Evolutionary conservation across 495 filamentous ascomycete species (phyloP).

Genomic region (Penicillium pancosmium): DNA sequence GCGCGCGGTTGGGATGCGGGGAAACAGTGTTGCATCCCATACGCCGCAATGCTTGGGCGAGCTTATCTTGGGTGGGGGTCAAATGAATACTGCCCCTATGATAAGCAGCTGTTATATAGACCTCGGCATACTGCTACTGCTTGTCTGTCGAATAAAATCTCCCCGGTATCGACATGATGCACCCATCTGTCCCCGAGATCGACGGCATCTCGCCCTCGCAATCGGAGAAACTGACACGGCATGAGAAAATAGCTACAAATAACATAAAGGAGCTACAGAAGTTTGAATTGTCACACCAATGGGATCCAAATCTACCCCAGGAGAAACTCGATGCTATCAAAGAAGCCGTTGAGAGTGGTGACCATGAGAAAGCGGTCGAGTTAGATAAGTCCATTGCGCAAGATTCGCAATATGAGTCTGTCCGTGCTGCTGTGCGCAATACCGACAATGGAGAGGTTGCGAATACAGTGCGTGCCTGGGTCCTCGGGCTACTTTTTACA

Average conservation of each 20-base stretch:
- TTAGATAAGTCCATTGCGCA: conserved; percentile 18
- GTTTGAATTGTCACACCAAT: conserved; percentile 19
- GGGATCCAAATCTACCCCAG: conserved; percentile 26
- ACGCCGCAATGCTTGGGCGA: background rate
- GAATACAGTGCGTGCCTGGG: conserved; percentile 24
- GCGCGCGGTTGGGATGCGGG: background rate
- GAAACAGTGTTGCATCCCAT: conserved; percentile 1
- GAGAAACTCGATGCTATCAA: conserved; percentile 24
- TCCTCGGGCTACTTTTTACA: conserved; percentile 23
- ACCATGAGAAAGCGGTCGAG: conserved; percentile 24
- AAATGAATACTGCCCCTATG: background rate
- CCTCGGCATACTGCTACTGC: background rate
- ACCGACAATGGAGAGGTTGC: conserved; percentile 22
- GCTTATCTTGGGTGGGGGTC: conserved; percentile 12
- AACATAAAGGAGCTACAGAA: conserved; percentile 15
- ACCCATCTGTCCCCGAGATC: background rate
- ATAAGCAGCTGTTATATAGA: background rate
- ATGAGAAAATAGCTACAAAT: conserved; percentile 5
- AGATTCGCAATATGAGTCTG: conserved; percentile 27
- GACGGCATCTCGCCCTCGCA: conserved; percentile 6
- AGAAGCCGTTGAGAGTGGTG: conserved; percentile 11
- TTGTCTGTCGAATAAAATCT: background rate
- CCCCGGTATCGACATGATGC: background rate
- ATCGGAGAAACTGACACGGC: background rate
- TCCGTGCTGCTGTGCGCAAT: conserved; percentile 25